Base-by-base conservation (phyloP, 2,329 filamentous ascomycete species). In the Metarhizium rileyi region DNA sequence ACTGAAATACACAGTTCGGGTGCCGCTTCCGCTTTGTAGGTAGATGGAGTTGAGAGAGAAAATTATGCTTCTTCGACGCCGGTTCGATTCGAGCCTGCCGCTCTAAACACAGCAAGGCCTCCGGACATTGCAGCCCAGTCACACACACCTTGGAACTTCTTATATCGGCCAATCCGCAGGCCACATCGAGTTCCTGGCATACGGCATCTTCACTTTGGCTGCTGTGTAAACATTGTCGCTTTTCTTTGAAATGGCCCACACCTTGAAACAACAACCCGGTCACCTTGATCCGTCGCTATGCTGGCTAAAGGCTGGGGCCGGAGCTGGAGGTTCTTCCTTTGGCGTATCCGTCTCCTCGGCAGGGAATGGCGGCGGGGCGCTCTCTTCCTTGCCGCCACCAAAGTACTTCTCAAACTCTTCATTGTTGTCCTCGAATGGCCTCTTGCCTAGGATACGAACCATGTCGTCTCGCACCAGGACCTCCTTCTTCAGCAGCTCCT, bases 351-450 rank as follows among this genome's bases (percentile, higher is more conserved):
- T 70, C 57, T 68, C 70, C 38, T 33, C 30, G 8, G 66, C 62
- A 22, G 73, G 73, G 52, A 76, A 73, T 36, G 78, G 78, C 28
- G 80, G 75, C 49, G 83, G 80, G 16, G 80, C 73, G 59, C 76
- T 78, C 61, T 76, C 55, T 53, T 78, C 61, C 59, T 77, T 75
- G 45, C 70, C 73, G 52, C 77, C 78, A 58, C 83, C 78, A 67
- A 98, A 98, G 74, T 95, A 98, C 75, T 96, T 96, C 61, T 84
- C 76, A 69, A 98, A 97, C 62, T 97, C 90, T 62, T 97, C 90
- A 60, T 87, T 84, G 48, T 70, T 68, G 60, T 97, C 91, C 38
- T 86, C 84, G 60, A 87, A 97, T 14, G 89, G 88, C 56, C 93
- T 74, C 44, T 84, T 84, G 22, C 93, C 93, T 25, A 98, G 75